These are phyloP conservation scores for Calonectria pseudoturangicola DNA, from an alignment of 2,329 filamentous ascomycete genomes.

Conservation along the genomic window DNA sequence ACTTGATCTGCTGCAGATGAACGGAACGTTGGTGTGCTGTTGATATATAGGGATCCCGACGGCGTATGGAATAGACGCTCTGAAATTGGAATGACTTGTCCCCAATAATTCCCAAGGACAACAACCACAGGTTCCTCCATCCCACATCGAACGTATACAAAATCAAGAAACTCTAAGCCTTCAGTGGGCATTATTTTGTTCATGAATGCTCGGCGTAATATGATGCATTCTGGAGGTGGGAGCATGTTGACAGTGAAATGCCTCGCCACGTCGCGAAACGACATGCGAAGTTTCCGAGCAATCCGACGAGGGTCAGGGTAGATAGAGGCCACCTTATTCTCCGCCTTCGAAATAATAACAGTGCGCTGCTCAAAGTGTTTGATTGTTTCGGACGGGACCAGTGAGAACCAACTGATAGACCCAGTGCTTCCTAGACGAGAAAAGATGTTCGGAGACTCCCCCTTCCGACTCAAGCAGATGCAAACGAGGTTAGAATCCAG, in stretches of 20 bases:
- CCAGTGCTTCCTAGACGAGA: slow-evolving; percentile 1
- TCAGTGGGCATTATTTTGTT: neutral
- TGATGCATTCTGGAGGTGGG: neutral
- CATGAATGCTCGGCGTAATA: neutral
- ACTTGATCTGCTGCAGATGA: slow-evolving; percentile 1
- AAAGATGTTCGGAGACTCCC: neutral
- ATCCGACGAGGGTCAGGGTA: neutral
- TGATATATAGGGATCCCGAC: neutral
- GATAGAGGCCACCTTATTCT: neutral
- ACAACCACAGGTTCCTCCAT: neutral
- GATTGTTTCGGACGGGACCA: neutral
- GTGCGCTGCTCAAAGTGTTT: slow-evolving; percentile 1
- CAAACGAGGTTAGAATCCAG: neutral
- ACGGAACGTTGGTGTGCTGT: neutral
- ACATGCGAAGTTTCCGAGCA: neutral
- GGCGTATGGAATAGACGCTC: neutral
- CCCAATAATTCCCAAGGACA: slow-evolving; percentile 2
- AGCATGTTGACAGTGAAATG: neutral
- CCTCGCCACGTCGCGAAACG: neutral
- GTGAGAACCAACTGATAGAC: neutral
- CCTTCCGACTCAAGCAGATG: neutral
- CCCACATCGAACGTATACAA: neutral
- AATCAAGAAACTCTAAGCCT: neutral
- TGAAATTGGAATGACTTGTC: neutral
- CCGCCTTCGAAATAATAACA: neutral